phyloP scores from a whole-genome alignment of 2,329 filamentous ascomycete genomes.

The Colletotrichum lupini region DNA sequence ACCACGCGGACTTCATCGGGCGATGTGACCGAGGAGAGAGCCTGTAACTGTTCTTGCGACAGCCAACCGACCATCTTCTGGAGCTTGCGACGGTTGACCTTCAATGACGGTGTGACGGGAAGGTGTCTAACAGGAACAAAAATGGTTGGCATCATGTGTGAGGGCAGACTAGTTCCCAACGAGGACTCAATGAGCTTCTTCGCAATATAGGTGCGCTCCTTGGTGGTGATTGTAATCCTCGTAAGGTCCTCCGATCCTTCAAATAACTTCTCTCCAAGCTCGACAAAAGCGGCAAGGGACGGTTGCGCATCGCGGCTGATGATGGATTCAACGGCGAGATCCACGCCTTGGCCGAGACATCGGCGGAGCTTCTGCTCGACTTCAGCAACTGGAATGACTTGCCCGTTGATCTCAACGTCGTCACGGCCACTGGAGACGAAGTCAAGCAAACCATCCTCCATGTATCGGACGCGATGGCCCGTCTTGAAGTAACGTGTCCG shows the following conservation, averaged over 20 bases:
- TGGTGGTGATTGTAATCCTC: conserved; percentile 51
- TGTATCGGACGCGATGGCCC: conserved; percentile 61
- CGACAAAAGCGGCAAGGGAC: conserved; percentile 60
- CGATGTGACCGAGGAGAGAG: conserved; percentile 51
- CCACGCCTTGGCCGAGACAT: conserved; percentile 57
- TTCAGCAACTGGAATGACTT: conserved; percentile 52
- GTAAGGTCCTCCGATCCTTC: conserved; percentile 51
- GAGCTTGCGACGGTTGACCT: conserved; percentile 61
- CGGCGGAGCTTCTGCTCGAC: conserved; percentile 60
- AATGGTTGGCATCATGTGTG: conserved; percentile 56
- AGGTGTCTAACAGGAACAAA: conserved; percentile 61
- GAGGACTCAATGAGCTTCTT: conserved; percentile 56
- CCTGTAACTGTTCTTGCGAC: conserved; percentile 55
- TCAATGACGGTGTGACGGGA: conserved; percentile 61
- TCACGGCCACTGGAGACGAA: conserved; percentile 58
- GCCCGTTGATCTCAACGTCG: conserved; percentile 52
- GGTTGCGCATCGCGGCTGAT: conserved; percentile 55
- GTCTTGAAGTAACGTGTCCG: conserved; percentile 59
- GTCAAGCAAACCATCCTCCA: conserved; percentile 59
- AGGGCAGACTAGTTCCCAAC: conserved; percentile 50
- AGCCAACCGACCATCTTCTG: conserved; percentile 56
- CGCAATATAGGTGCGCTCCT: conserved; percentile 55
- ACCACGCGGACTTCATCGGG: conserved; percentile 48
- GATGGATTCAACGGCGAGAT: conserved; percentile 61
- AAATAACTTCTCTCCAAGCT: conserved; percentile 54